Evolutionary conservation across 2,329 filamentous ascomycete genomes (phyloP), one percentile per base, ranked within the genome.

Genomic region (Chaetomiaceae sp.): DNA sequence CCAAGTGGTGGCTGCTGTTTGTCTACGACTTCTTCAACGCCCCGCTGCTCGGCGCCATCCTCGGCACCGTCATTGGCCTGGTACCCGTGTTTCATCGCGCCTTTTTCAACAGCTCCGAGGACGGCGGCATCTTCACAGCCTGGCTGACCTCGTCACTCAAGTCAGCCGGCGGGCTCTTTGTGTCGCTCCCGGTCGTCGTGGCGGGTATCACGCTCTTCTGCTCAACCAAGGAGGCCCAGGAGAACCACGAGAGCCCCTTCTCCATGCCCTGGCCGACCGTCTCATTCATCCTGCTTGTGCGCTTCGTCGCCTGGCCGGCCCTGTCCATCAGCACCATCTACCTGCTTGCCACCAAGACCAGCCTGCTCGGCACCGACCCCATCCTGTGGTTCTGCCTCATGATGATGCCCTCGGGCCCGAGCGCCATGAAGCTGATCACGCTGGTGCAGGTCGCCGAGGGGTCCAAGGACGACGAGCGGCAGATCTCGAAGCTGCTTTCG

Each of bases 191-290:
- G 25, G 79, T 86, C 14, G 75, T 87, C 14, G 74, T 86, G 0
- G 82, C 84, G 0, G 83, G 84, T 1, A 78, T 84, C n/a, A 83
- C 82, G 56, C 72, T 87, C 1, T 80, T 76, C 49, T 73, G 75
- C n/a, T 74, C 76, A 5, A 68, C 81, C 57, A 73, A 73, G 19
- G 74, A 77, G 14, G 68, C 81, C 55, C 63, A 70, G 50, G 69
- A 67, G 27, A 66, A 71, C 42, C 62, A 72, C 46, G 59, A 72
- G 31, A 67, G 67, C 39, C 66, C 67, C 2, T 66, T 81, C 5
- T 50, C 43, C 20, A 34, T 57, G 12, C 76, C 78, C 0, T 78
- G 74, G 70, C 51, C 61, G 1, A 73, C 76, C 0, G 69, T 81
- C 14, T 55, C 67, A 0, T 75, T 78, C 52, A 74, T 85, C 14